Evolutionary conservation across 306 rosid genomes (phyloP).

Genomic region (Mimosa bimucronata): DNA sequence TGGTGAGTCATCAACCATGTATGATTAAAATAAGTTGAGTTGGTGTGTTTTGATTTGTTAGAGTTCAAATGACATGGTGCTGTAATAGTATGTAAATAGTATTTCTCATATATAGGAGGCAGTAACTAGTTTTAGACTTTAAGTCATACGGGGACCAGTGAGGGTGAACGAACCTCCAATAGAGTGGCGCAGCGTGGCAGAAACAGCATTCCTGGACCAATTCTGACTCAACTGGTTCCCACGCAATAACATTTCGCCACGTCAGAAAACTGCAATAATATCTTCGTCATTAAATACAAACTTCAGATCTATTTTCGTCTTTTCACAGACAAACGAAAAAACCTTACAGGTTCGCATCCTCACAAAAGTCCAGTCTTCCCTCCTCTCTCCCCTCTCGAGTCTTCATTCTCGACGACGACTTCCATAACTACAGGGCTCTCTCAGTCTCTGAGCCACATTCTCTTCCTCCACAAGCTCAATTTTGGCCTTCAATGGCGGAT

Average conservation of each 20-base stretch:
- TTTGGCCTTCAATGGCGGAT: conserved; percentile 95
- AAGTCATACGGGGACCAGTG: background rate
- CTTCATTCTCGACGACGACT: conserved; percentile 30
- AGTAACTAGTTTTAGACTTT: too few species aligned
- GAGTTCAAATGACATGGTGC: too few species aligned
- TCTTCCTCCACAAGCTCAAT: conserved; percentile 40
- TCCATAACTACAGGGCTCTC: conserved; percentile 14
- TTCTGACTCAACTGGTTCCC: background rate
- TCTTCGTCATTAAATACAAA: background rate
- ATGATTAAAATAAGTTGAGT: too few species aligned
- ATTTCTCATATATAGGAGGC: too few species aligned
- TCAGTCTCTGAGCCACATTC: conserved; percentile 1
- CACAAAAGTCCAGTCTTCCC: background rate
- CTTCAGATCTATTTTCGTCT: background rate
- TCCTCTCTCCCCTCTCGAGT: background rate
- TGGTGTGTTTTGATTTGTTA: too few species aligned
- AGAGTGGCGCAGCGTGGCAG: background rate
- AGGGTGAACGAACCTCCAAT: background rate
- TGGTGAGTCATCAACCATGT: too few species aligned
- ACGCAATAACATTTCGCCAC: background rate
- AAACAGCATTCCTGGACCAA: background rate
- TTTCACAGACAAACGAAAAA: background rate
- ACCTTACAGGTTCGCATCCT: background rate
- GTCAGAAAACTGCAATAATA: background rate
- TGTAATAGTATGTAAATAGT: too few species aligned